Conservation (phyloP, 164 flowering plant genomes). For the Chimonanthus salicifolius region DNA sequence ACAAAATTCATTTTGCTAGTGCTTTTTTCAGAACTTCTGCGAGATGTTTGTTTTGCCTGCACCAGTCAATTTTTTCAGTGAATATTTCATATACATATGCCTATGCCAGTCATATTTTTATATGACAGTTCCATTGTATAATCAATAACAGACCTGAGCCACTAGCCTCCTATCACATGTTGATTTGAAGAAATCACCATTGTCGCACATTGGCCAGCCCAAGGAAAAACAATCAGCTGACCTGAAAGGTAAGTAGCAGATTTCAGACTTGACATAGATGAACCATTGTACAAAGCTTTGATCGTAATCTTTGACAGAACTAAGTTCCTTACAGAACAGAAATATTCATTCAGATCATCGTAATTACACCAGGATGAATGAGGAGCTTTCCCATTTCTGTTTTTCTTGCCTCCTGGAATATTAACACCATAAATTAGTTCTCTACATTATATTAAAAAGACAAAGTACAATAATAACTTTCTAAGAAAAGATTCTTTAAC, state of each 20-base stretch:
- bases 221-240: conserved; percentile 80
- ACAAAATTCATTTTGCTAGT: conserved; percentile 81
- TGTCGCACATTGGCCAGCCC: conserved; percentile 99
- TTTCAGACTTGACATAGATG: too few relatives aligned
- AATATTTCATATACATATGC: neutral
- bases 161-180: conserved; percentile 33
- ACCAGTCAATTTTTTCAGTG: conserved; percentile 1
- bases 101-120: too few relatives aligned
- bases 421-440: neutral
- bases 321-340: conserved; percentile 55
- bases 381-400: conserved; percentile 67
- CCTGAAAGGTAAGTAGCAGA: conserved; percentile 37
- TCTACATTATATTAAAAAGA: neutral
- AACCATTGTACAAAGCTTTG: conserved; percentile 1
- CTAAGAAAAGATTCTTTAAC: conserved; percentile 4
- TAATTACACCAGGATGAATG: conserved; percentile 94
- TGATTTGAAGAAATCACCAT: conserved; percentile 88
- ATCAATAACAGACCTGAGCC: conserved; percentile 32
- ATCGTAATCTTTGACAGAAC: neutral
- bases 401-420: conserved; percentile 71
- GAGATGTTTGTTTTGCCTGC: conserved; percentile 47
- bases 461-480: neutral
- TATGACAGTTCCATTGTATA: neutral
- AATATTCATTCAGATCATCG: conserved; percentile 96
- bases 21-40: conserved; percentile 39